Evolutionary conservation across 495 filamentous ascomycete genomes (phyloP), one percentile per base, ranked within the genome.

Genomic region (Articulospora tetracladia): DNA sequence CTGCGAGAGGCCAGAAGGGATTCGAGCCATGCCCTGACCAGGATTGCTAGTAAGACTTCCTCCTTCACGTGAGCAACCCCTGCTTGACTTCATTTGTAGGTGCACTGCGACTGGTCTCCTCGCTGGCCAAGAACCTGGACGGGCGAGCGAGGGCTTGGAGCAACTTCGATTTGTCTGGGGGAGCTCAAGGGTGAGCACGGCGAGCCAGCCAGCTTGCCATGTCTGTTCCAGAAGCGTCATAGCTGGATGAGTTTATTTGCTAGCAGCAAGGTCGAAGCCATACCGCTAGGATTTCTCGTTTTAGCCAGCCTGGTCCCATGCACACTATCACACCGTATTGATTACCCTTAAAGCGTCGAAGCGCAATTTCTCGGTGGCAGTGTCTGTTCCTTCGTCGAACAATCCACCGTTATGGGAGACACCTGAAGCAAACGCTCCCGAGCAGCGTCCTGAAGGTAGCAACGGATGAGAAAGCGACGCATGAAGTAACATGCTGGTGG

Each of bases 291-390:
- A 44, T 44, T 32, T 44, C 39, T 44, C 51, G 47, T 53, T 61
- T 61, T 61, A 61, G 59, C 59, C 59, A 61, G 53, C 48, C 55
- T 61, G 59, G 30, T 51, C 59, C 59, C 59, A 61, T 61, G 59
- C 59, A 46, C 59, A 51, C 59, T 52, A 56, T 52, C 59, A 61
- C 59, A 55, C 59, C 59, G 53, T 57, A 56, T 36, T 51, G 59
- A 56, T 61, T 61, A 55, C 59, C 59, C 59, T 51, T 61, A 61
- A 61, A 61, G 59, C 53, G 49, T 49, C 53, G 59, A 36, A 48
- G 58, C 58, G 59, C 59, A 61, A 27, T 56, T 56, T 46, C 12
- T 49, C 13, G 36, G 39, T 44, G 52, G 25, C 51, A 60, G 53
- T 49, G 53, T 57, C 59, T 20, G 10, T 49, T 50, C 28, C 22